Conservation (phyloP, 2,329 filamentous ascomycete species). For the Corinectria fuckeliana region DNA sequence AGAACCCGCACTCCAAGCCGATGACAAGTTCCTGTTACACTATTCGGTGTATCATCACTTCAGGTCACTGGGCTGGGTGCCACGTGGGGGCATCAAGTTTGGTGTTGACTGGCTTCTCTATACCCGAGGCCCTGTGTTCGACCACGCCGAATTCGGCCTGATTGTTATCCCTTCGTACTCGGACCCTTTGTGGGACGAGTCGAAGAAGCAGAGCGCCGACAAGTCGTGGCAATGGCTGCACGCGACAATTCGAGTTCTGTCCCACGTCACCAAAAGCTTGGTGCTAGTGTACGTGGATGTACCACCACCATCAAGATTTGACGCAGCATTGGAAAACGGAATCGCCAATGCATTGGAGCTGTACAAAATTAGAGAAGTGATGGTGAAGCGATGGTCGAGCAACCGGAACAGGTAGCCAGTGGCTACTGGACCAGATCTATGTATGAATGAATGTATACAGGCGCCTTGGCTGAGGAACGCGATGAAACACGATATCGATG, state of each 20-base stretch:
- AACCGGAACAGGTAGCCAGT: slow-evolving; percentile 68
- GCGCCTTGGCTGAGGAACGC: not conserved
- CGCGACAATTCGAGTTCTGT: slow-evolving; percentile 86
- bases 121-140: slow-evolving; percentile 89
- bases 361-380: slow-evolving; percentile 82
- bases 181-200: slow-evolving; percentile 72
- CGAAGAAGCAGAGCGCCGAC: slow-evolving; percentile 55
- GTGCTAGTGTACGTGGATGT: slow-evolving; percentile 92
- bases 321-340: slow-evolving; percentile 55
- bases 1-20: slow-evolving; percentile 62
- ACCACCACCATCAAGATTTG: slow-evolving; percentile 67
- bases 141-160: slow-evolving; percentile 92
- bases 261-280: slow-evolving; percentile 88
- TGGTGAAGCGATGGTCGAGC: slow-evolving; percentile 82
- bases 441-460: slow-evolving; percentile 15
- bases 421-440: not conserved
- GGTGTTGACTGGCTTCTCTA: slow-evolving; percentile 95
- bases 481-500: slow-evolving; percentile 6
- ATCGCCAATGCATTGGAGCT: slow-evolving; percentile 68
- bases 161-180: slow-evolving; percentile 84
- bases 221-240: slow-evolving; percentile 84
- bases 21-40: slow-evolving; percentile 84
- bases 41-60: slow-evolving; percentile 97
- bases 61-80: slow-evolving; percentile 92
- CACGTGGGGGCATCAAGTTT: slow-evolving; percentile 92